phyloP scores from a whole-genome alignment of 2,329 filamentous ascomycete species.

The Beauveria medogensis region DNA sequence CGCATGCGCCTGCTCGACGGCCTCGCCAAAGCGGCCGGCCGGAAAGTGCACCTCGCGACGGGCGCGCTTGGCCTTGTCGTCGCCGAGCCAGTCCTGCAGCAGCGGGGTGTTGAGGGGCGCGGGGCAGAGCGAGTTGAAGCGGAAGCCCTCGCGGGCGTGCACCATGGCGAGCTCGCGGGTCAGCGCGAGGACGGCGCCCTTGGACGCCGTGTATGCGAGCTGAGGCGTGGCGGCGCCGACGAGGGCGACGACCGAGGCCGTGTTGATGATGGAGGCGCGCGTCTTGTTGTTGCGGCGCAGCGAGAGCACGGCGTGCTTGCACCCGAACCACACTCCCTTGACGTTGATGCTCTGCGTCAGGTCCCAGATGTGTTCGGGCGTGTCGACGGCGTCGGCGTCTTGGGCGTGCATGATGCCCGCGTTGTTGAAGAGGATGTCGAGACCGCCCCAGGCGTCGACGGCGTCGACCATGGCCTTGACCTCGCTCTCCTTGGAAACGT shows the following conservation, averaged over 20 bases:
- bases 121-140: conserved; percentile 87
- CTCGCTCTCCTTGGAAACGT: conserved; percentile 79
- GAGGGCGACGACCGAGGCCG: conserved; percentile 78
- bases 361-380: conserved; percentile 88
- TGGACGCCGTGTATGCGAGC: conserved; percentile 87
- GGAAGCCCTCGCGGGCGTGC: conserved; percentile 78
- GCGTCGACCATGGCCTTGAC: conserved; percentile 66
- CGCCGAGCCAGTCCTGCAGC: conserved; percentile 87
- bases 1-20: conserved; percentile 86
- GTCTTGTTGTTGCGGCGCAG: conserved; percentile 74
- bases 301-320: conserved; percentile 81
- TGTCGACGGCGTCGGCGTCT: conserved; percentile 72
- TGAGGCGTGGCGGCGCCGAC: conserved; percentile 84
- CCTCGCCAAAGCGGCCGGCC: conserved; percentile 79
- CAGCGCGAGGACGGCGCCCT: conserved; percentile 84
- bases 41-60: conserved; percentile 88
- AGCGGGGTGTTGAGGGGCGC: conserved; percentile 88
- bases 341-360: conserved; percentile 91
- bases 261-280: conserved; percentile 81
- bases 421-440: conserved; percentile 96
- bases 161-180: conserved; percentile 88
- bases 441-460: conserved; percentile 75
- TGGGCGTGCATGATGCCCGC: conserved; percentile 91
- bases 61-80: conserved; percentile 71
- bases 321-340: conserved; percentile 95